A percentile compares a stretch with the other conserved stretches of the same genome.
Evolutionary conservation across 257 asterid species (phyloP).

Genomic region (Paraleonurus japonicus): DNA sequence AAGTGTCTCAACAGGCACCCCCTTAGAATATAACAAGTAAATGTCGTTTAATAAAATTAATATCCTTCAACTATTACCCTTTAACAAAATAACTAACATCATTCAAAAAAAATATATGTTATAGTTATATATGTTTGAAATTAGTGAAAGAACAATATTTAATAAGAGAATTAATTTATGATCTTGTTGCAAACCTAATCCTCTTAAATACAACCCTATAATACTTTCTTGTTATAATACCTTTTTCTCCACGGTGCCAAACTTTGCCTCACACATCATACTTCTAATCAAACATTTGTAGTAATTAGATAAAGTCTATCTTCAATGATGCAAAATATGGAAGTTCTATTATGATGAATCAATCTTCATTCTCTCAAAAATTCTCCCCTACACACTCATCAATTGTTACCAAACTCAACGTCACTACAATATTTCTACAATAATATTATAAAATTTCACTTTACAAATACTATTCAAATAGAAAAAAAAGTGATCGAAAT

Average conservation of each 20-base stretch:
- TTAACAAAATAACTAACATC: too few relatives aligned
- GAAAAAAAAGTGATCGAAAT: background rate
- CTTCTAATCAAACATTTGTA: constrained; percentile 43
- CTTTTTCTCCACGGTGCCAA: constrained; percentile 35
- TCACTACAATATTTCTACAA: background rate
- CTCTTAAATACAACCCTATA: constrained; percentile 1
- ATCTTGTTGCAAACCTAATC: constrained; percentile 29
- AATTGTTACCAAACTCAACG: background rate
- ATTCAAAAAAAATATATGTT: too few relatives aligned
- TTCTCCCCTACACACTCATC: background rate
- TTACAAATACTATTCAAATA: background rate
- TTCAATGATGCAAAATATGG: constrained; percentile 32
- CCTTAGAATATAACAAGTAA: too few relatives aligned
- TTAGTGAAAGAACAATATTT: background rate
- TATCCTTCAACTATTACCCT: too few relatives aligned
- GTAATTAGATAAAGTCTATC: constrained; percentile 38
- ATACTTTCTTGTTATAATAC: constrained; percentile 6
- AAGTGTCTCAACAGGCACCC: too few relatives aligned
- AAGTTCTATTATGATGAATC: constrained; percentile 15
- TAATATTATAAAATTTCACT: background rate
- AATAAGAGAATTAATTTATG: constrained; percentile 19
- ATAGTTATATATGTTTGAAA: background rate
- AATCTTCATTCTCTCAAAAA: constrained; percentile 18
- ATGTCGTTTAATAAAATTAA: too few relatives aligned
- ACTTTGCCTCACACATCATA: constrained; percentile 41